phyloP scores from a whole-genome alignment of 257 asterid species.

The Ehretia macrophylla region DNA sequence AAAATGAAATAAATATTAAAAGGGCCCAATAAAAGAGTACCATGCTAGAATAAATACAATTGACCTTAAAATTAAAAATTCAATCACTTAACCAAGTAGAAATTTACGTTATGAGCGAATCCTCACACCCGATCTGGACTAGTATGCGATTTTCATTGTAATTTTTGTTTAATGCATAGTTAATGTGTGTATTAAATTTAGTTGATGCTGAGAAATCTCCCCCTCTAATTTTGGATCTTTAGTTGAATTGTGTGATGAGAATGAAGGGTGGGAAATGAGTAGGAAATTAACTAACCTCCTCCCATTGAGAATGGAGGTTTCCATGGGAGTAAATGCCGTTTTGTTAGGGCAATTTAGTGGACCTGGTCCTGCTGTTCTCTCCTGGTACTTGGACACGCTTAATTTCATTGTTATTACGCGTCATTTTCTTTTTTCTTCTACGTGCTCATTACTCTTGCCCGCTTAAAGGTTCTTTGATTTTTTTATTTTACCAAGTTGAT shows the following conservation, averaged over 20 bases:
- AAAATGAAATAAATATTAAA: too few relatives aligned
- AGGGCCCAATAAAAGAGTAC: background rate
- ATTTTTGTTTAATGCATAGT: background rate
- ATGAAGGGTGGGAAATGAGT: constrained; percentile 12
- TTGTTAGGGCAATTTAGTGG: constrained; percentile 43
- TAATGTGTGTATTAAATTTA: background rate
- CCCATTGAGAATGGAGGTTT: constrained; percentile 36
- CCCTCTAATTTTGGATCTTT: constrained; percentile 36
- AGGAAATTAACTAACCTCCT: constrained; percentile 7
- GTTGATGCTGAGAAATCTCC: background rate
- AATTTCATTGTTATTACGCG: too few relatives aligned
- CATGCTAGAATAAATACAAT: background rate
- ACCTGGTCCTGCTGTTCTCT: constrained; percentile 17
- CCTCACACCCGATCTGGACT: background rate
- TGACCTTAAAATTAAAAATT: background rate
- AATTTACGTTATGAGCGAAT: too few relatives aligned
- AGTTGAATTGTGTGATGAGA: constrained; percentile 20
- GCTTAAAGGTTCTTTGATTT: background rate
- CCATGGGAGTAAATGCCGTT: constrained; percentile 47
- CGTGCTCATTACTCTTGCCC: background rate
- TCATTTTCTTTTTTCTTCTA: too few relatives aligned
- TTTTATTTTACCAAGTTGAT: too few relatives aligned
- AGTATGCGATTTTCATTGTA: background rate
- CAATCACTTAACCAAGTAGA: too few relatives aligned
- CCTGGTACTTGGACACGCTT: too few relatives aligned